A percentile compares a stretch with the other conserved stretches of the same genome.
These are phyloP conservation scores for Colletotrichum filicis DNA, from an alignment of 2,329 filamentous ascomycete species.

Conservation along the genomic window DNA sequence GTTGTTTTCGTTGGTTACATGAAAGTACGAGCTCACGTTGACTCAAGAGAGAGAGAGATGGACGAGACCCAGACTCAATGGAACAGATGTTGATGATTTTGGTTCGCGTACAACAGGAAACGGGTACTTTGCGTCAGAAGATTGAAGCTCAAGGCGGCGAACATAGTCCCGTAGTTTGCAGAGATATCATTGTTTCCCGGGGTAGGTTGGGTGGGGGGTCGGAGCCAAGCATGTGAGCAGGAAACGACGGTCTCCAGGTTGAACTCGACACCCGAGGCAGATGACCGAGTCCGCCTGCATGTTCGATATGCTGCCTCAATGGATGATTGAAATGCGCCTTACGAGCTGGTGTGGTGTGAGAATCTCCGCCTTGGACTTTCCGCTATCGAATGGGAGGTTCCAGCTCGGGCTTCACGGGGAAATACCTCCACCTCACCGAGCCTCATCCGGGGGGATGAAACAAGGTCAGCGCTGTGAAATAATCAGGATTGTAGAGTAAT, in stretches of 20 bases:
- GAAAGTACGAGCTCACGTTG: neutral
- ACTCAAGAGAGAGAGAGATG: neutral
- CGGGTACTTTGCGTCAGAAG: neutral
- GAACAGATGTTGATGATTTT: neutral
- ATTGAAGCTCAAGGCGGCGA: neutral
- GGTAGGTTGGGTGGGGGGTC: neutral
- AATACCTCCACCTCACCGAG: conserved; percentile 3
- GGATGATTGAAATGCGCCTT: neutral
- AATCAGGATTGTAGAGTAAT: neutral
- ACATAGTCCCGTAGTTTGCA: neutral
- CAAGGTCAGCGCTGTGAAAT: neutral
- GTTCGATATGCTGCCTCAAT: neutral
- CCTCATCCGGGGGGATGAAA: neutral
- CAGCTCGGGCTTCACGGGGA: neutral
- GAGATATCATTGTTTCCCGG: neutral
- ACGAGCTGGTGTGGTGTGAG: conserved; percentile 4
- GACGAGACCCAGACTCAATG: neutral
- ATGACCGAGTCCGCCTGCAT: neutral
- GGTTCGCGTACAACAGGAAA: neutral
- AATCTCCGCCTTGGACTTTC: neutral
- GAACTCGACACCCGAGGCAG: neutral
- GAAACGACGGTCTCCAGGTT: neutral
- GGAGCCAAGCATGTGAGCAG: neutral
- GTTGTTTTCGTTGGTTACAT: neutral
- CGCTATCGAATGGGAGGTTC: neutral